Conservation (phyloP, 2,329 filamentous ascomycete genomes). For the Bertia moriformis region DNA sequence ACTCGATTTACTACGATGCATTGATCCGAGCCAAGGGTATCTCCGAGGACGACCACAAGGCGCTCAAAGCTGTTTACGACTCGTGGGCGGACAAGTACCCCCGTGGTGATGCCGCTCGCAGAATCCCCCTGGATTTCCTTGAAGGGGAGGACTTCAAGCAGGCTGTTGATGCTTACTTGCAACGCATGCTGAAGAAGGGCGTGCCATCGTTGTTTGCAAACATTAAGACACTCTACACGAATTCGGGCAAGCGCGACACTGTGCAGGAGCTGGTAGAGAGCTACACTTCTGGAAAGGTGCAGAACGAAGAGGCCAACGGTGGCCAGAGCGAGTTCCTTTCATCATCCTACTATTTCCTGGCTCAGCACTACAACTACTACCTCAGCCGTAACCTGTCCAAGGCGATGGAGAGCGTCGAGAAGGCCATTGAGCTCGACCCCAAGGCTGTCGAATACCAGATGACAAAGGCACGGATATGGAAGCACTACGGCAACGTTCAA, state of each 20-base stretch:
- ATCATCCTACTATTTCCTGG: slow-evolving; percentile 80
- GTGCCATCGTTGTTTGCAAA: slow-evolving; percentile 95
- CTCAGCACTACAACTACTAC: slow-evolving; percentile 92
- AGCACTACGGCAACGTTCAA: slow-evolving; percentile 67
- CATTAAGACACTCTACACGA: slow-evolving; percentile 78
- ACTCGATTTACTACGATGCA: slow-evolving; percentile 70
- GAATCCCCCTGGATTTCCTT: slow-evolving; percentile 81
- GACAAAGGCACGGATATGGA: slow-evolving; percentile 89
- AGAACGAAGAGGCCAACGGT: slow-evolving; percentile 25
- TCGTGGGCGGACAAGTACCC: slow-evolving; percentile 70
- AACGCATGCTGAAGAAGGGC: slow-evolving; percentile 76
- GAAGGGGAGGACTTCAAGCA: slow-evolving; percentile 64
- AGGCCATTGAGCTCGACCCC: slow-evolving; percentile 65
- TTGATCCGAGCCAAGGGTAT: slow-evolving; percentile 58
- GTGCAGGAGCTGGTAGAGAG: slow-evolving; percentile 65
- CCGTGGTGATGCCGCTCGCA: slow-evolving; percentile 69
- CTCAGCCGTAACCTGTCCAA: slow-evolving; percentile 71
- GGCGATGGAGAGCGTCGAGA: slow-evolving; percentile 70
- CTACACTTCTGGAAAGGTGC: slow-evolving; percentile 42
- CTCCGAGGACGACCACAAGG: slow-evolving; percentile 8
- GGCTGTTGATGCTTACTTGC: slow-evolving; percentile 66
- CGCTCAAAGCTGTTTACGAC: slow-evolving; percentile 58
- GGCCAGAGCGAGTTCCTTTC: slow-evolving; percentile 45
- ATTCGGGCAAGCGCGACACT: slow-evolving; percentile 61
- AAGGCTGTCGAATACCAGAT: slow-evolving; percentile 82